Base-by-base conservation (phyloP, 495 filamentous ascomycete genomes). In the Rostrohypoxylon terebratum region DNA sequence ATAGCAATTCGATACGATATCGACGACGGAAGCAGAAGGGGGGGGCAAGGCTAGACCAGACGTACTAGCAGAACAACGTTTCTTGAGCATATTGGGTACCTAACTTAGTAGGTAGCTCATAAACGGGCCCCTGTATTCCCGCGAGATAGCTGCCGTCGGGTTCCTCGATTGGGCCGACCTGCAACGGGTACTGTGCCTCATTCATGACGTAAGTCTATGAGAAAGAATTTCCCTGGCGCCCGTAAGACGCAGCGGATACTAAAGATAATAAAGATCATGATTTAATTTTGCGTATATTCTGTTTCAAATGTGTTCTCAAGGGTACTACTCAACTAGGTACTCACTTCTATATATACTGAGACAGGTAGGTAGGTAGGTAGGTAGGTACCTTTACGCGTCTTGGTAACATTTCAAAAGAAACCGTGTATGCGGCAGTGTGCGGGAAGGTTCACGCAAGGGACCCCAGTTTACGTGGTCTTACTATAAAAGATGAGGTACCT, bases 1-100 rank as follows among this genome's bases (percentile, higher is more conserved):
- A 55, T 68, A 45, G 48, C 33, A 62, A 59, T 62, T 62, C 66
- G 66, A 70, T 61, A 74, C 53, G 57, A 66, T 23, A 59, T 55
- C 28, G 63, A 74, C 28, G 61, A 66, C 50, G 62, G 47, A 45
- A 8, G n/a, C 55, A 34, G 54, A 21, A 50, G 31, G 44, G 47
- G 44, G 47, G 47, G 44, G 42, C 38, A 42, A 44, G 16, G 58
- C 62, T 51, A 23, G 62, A 58, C 14, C 14, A 33, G 55, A 58
- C 13, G 63, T 67, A 18, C 44, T 66, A 42, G 44, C 45, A 20
- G 28, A 48, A 58, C 18, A 45, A 59, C 48, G 58, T 60, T 59
- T 53, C 59, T 54, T 59, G 51, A 70, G 48, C 48, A 48, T 33
- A 48, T 33, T 20, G 60, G 66, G 20, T 53, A 38, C 58, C 50